These are phyloP conservation scores for Perilla frutescens DNA, from an alignment of 257 asterid genomes.

Conservation along the genomic window DNA sequence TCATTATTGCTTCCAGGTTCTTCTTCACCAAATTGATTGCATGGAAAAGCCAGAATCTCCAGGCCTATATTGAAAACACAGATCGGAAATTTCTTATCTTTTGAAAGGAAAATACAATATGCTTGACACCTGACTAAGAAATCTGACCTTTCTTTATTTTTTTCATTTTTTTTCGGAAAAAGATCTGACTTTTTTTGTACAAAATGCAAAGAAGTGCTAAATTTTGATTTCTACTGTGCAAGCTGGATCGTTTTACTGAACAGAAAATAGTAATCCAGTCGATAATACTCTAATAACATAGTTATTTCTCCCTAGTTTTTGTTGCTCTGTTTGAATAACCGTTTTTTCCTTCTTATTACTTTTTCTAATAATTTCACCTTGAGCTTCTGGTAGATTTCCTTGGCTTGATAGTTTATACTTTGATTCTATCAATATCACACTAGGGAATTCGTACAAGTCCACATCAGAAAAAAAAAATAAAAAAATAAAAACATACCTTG, in stretches of 20 bases:
- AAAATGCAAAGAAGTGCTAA: not conserved
- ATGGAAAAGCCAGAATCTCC: conserved; percentile 84
- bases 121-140: not conserved
- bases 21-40: conserved; percentile 92
- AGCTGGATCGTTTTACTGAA: not conserved
- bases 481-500: conserved; percentile 47
- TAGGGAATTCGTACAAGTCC: not conserved
- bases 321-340: too few relatives aligned
- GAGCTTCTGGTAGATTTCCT: too few relatives aligned
- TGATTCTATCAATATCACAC: not conserved
- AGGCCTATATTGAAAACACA: conserved; percentile 49
- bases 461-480: not conserved
- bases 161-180: too few relatives aligned
- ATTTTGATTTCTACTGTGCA: not conserved
- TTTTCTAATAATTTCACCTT: too few relatives aligned
- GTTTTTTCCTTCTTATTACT: too few relatives aligned
- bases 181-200: not conserved
- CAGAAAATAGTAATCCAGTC: too few relatives aligned
- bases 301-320: too few relatives aligned
- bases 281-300: not conserved
- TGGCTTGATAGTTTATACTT: too few relatives aligned
- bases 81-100: not conserved
- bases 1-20: conserved; percentile 81
- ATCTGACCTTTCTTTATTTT: too few relatives aligned
- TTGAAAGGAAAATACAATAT: conserved; percentile 1